Conservation (phyloP, 2,329 filamentous ascomycete species). For the Anisogramma anomala region DNA sequence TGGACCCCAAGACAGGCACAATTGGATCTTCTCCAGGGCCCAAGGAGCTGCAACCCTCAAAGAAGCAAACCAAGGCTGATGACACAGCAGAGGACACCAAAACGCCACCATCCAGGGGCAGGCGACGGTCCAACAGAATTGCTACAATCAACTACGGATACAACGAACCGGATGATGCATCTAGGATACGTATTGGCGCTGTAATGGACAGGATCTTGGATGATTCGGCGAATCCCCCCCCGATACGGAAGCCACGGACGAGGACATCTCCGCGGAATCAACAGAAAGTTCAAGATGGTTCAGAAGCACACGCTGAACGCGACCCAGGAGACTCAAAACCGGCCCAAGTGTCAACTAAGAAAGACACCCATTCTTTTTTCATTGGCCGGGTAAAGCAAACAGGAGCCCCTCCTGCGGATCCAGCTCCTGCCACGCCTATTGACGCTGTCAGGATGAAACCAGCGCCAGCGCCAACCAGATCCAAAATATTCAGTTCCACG, state of each 20-base stretch:
- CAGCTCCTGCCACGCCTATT: slow-evolving; percentile 6
- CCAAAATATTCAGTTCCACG: slow-evolving; percentile 39
- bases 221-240: slow-evolving; percentile 12
- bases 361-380: slow-evolving; percentile 53
- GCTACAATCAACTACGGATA: slow-evolving; percentile 50
- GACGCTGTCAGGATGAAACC: slow-evolving; percentile 18
- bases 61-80: slow-evolving; percentile 14
- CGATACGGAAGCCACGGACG: slow-evolving; percentile 13
- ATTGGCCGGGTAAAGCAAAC: slow-evolving; percentile 36
- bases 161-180: slow-evolving; percentile 43
- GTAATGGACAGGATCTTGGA: slow-evolving; percentile 53
- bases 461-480: slow-evolving; percentile 18
- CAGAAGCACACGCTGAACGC: no score
- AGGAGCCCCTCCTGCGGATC: slow-evolving; percentile 5
- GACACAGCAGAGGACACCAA: slow-evolving; percentile 10
- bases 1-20: slow-evolving; percentile 50
- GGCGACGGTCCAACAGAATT: slow-evolving; percentile 30
- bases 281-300: slow-evolving; percentile 20
- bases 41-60: slow-evolving; percentile 26
- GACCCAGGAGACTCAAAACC: slow-evolving; percentile 16
- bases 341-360: slow-evolving; percentile 19
- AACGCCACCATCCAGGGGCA: slow-evolving; percentile 23
- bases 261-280: slow-evolving; percentile 10
- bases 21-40: slow-evolving; percentile 49
- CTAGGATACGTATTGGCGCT: slow-evolving; percentile 39